phyloP scores from a whole-genome alignment of 345 rosid genomes.

The Excoecaria cochinchinensis region DNA sequence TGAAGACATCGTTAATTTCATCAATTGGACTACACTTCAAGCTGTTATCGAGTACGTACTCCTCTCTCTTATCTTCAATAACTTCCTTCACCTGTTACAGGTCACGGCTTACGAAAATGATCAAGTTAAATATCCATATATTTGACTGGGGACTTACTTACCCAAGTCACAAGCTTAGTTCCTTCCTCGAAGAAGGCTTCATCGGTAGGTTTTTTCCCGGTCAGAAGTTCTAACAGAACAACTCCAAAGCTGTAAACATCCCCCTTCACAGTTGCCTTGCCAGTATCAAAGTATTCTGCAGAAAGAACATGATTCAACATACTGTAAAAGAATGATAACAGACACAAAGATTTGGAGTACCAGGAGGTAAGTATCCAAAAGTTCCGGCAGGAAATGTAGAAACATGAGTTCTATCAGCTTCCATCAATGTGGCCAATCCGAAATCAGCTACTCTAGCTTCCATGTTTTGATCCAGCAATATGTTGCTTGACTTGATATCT shows the following conservation, averaged over 20 bases:
- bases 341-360: constrained; percentile 26
- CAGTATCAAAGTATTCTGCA: constrained; percentile 78
- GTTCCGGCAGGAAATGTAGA: constrained; percentile 83
- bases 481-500: constrained; percentile 83
- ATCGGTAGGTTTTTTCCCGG: constrained; percentile 75
- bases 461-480: constrained; percentile 76
- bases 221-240: constrained; percentile 70
- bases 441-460: constrained; percentile 86
- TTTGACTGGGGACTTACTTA: constrained; percentile 38
- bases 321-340: neutral
- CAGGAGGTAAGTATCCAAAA: constrained; percentile 86
- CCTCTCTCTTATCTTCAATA: constrained; percentile 61
- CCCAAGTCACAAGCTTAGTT: constrained; percentile 91
- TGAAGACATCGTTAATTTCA: constrained; percentile 55
- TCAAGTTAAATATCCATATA: neutral
- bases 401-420: constrained; percentile 76
- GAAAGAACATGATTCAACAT: neutral
- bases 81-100: constrained; percentile 65
- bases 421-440: constrained; percentile 80
- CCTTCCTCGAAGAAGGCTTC: constrained; percentile 84
- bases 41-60: constrained; percentile 55
- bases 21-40: constrained; percentile 50
- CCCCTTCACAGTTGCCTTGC: constrained; percentile 75
- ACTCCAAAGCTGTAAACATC: constrained; percentile 91
- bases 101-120: constrained; percentile 1